Base-by-base conservation (phyloP, 495 filamentous ascomycete species). In the Penicillium manginii region DNA sequence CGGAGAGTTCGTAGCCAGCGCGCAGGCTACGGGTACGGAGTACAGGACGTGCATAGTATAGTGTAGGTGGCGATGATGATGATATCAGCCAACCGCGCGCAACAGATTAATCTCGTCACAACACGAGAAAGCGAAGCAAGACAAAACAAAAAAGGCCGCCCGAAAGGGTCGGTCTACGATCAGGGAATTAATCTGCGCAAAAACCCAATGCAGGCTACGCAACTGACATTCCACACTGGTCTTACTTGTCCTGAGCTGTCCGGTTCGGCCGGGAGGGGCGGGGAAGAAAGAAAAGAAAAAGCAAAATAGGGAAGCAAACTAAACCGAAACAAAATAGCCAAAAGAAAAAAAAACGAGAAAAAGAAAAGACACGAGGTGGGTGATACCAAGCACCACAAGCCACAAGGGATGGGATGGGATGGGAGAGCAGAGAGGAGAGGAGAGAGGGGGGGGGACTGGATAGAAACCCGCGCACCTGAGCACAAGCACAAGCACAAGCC, bases 171-270 rank as follows among this genome's bases (percentile, higher is more conserved):
- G 35, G 35, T 39, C 35, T 39, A 39, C 26, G 15, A 39, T 39
- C n/a, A 29, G n/a, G 17, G 39, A 35, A 21, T 29, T 37, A 58
- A 29, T n/a, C 35, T 14, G 37, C 37, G 15, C 47, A 46, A 45
- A 46, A 45, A 19, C 22, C 45, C 35, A 52, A 52, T 52, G 55
- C 48, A 46, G 31, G 39, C 22, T 29, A 54, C 54, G 35, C 35
- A 54, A 55, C 50, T 29, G 3, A 29, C 26, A 60, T 33, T 37
- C 18, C 50, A 32, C 26, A n/a, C 9, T 29, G 26, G 33, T 52
- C 35, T 39, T 39, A 39, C 26, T 29, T 29, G n/a, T n/a, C n/a
- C n/a, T n/a, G n/a, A 8, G 26, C 26, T 29, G n/a, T n/a, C n/a
- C 6, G 12, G 15, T 39, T 10, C 35, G 35, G 35, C 9, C 26